Evolutionary conservation across 1,139 yeast genomes (phyloP).

Genomic region (Saccharomyces hybrid): DNA sequence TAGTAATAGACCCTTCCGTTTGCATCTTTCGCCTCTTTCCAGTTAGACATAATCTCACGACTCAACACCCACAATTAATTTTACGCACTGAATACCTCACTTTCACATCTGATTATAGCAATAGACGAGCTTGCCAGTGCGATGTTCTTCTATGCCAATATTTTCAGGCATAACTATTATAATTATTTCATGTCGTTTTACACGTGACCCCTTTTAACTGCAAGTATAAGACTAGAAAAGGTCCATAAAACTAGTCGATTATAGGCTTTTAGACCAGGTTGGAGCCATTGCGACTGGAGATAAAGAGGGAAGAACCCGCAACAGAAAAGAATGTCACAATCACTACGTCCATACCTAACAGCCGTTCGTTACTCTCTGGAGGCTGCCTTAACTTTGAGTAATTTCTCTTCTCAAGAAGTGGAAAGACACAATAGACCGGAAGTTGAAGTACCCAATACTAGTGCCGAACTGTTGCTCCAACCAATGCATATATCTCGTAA

Average conservation of each 20-base stretch:
- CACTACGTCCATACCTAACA: conserved; percentile 85
- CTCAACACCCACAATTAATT: not conserved
- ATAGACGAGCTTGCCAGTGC: not conserved
- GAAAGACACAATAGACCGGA: conserved; percentile 98
- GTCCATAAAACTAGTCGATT: not conserved
- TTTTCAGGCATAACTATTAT: not conserved
- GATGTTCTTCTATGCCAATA: too few relatives aligned
- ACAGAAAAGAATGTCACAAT: conserved; percentile 54
- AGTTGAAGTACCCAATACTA: conserved; percentile 66
- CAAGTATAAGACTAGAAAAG: not conserved
- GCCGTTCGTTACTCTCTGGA: conserved; percentile 92
- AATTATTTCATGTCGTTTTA: conserved; percentile 1
- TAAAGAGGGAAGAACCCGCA: not conserved
- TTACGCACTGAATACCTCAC: not conserved
- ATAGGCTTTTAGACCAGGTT: not conserved
- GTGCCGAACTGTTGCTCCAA: conserved; percentile 77
- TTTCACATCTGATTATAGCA: not conserved
- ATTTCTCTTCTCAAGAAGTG: conserved; percentile 91
- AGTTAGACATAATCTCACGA: conserved; percentile 30
- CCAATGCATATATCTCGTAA: conserved; percentile 90
- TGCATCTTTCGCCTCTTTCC: conserved; percentile 62
- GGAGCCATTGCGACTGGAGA: not conserved
- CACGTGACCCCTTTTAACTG: conserved; percentile 1
- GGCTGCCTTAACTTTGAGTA: conserved; percentile 87
- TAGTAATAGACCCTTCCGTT: conserved; percentile 69